Evolutionary conservation across 1,284 basidiomycete species (phyloP), one percentile per base, ranked within the genome.

Genomic region (Tilletia caries): DNA sequence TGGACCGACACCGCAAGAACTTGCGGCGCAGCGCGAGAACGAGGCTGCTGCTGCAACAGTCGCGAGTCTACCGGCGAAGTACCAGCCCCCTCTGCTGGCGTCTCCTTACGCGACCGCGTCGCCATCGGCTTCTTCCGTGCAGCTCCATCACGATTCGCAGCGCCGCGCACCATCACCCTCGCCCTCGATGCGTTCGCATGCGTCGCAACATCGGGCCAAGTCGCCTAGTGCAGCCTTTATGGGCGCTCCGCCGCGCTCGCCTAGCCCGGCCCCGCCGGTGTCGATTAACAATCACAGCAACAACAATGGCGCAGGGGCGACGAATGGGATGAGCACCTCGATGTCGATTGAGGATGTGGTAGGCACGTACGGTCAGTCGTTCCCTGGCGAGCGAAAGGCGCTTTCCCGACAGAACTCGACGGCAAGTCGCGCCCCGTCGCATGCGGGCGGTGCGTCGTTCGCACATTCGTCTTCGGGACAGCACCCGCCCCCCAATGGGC

Each of bases 201-300:
- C 73, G 50, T 13, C 74, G 67, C 73, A 73, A 12, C 72, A 68
- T 15, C 89, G 92, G 43, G 88, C 93, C 0, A 76, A 88, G 1
- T 92, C 92, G 0, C 92, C 92, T 0, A 79, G 78, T 0, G 88
- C 91, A 1, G 90, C 88, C 1, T 89, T 94, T 82, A 93, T 92
- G 89, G 85, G 87, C 83, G 88, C 88, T 0, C 88, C 91, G 0
- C 80, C 85, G 0, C 86, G 87, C 50, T 83, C 86, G 0, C 54
- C 76, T 1, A 82, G 85, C 2, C 86, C 89, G 10, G 23, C 29
- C 10, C 54, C 54, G 27, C 37, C 37, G 5, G 37, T 41, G 37
- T 41, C 37, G 37, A 41, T 41, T 41, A 41, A 41, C 37, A 41
- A 41, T 41, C 6, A 23, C 54, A 15, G 23, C 13, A 18, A 15